Evolutionary conservation across 257 asterid species (phyloP).

Genomic region (Thymus quinquecostatus): DNA sequence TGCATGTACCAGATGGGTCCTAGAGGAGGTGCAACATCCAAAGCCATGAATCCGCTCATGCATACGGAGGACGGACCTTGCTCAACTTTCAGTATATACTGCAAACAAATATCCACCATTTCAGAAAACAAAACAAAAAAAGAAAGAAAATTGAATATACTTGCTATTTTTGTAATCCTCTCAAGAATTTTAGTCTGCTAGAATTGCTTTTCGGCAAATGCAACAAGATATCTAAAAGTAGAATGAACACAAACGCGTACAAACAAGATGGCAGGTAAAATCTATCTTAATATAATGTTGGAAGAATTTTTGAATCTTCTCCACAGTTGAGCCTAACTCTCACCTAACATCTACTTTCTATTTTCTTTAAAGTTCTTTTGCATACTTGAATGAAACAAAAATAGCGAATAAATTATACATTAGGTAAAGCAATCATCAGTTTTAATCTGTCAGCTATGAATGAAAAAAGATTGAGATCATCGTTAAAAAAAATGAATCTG

Average conservation of each 20-base stretch:
- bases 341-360: neutral
- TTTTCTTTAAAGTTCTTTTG: neutral
- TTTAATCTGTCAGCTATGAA: neutral
- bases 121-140: too few species aligned
- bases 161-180: neutral
- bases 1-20: constrained; percentile 89
- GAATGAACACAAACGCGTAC: too few species aligned
- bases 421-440: neutral
- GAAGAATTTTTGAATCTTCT: neutral
- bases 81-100: constrained; percentile 81
- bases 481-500: constrained; percentile 22
- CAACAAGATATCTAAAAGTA: neutral
- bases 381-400: neutral
- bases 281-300: too few species aligned
- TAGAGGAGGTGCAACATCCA: constrained; percentile 81
- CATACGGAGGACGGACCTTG: constrained; percentile 65
- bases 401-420: neutral
- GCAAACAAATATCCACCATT: constrained; percentile 30
- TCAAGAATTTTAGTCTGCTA: neutral
- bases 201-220: neutral
- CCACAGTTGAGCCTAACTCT: neutral
- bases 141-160: too few species aligned
- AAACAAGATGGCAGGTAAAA: neutral
- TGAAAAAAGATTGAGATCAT: neutral
- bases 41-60: constrained; percentile 89